Evolutionary conservation across 2,329 filamentous ascomycete genomes (phyloP).

Genomic region (Akanthomyces dipterigenus): DNA sequence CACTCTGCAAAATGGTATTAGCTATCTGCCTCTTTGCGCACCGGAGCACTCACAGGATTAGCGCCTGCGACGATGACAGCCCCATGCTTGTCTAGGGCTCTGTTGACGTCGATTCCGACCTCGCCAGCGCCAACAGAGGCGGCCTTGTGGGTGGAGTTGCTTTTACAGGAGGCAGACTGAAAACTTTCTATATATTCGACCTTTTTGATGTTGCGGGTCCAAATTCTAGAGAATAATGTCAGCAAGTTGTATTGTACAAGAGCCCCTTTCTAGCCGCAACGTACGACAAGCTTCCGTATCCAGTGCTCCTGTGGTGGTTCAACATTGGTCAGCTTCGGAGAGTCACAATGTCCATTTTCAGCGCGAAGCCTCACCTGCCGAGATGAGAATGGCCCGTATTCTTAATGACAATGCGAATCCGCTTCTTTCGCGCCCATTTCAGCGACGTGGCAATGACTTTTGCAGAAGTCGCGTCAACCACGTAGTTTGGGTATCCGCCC

Average conservation of each 20-base stretch:
- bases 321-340: neutral
- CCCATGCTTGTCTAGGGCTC: constrained; percentile 1
- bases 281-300: constrained; percentile 8
- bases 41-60: neutral
- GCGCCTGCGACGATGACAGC: constrained; percentile 8
- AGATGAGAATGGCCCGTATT: constrained; percentile 17
- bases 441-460: constrained; percentile 20
- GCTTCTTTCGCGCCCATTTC: constrained; percentile 25
- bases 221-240: neutral
- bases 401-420: constrained; percentile 19
- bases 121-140: constrained; percentile 9
- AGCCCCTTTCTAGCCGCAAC: neutral
- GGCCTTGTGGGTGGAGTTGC: neutral
- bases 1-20: neutral
- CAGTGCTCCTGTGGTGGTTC: constrained; percentile 1
- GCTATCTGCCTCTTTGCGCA: neutral
- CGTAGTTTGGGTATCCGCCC: constrained; percentile 30
- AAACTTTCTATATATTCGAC: constrained; percentile 10
- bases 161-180: neutral
- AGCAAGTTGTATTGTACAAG: neutral
- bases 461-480: constrained; percentile 21
- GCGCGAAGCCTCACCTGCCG: neutral
- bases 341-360: no score
- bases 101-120: constrained; percentile 1
- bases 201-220: constrained; percentile 2